These are phyloP conservation scores for Aegle marmelos DNA, from an alignment of 345 rosid genomes.

Conservation along the genomic window DNA sequence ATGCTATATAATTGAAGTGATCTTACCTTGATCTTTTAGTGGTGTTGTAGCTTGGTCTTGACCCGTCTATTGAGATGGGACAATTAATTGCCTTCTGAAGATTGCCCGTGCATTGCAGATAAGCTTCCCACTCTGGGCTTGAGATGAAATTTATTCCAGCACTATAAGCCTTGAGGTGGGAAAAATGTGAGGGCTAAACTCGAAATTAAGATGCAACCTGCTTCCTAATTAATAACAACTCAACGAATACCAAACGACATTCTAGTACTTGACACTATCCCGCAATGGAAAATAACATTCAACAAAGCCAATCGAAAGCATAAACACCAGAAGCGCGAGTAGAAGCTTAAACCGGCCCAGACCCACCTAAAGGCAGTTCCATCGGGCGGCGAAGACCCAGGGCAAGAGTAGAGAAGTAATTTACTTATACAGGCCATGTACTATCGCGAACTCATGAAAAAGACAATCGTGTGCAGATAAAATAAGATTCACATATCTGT, in stretches of 20 bases:
- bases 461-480: neutral
- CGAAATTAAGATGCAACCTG: neutral
- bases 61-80: neutral
- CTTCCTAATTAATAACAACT: neutral
- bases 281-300: neutral
- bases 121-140: neutral
- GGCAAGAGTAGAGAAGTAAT: neutral
- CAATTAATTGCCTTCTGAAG: neutral
- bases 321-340: neutral
- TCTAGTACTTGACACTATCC: too few species aligned
- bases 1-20: neutral
- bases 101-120: neutral
- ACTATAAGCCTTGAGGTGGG: neutral
- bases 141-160: neutral
- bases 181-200: neutral
- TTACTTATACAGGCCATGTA: too few species aligned
- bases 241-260: neutral
- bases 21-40: too few species aligned
- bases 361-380: neutral
- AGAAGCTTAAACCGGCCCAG: neutral
- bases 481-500: neutral
- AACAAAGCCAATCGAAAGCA: neutral
- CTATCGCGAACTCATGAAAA: too few species aligned
- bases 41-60: neutral
- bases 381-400: neutral